Percentiles rank a stretch among this genome's conserved stretches.
Evolutionary conservation across 1,284 basidiomycete species (phyloP).

Genomic region (Neonothopanus nambi): DNA sequence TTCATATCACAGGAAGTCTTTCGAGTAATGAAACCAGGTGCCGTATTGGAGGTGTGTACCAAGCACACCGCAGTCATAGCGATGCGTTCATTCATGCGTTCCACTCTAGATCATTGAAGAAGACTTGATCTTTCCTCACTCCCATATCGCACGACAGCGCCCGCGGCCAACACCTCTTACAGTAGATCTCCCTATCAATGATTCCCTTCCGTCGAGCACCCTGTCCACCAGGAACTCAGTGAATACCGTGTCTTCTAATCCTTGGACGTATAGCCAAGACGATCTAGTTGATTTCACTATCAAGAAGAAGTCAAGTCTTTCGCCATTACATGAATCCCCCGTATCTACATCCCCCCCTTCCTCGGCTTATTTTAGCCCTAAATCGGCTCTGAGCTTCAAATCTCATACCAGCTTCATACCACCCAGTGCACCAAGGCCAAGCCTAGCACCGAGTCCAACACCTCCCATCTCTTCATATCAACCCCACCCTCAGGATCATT

Average conservation of each 20-base stretch:
- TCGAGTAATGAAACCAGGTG: constrained; percentile 61
- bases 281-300: constrained; percentile 7
- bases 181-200: constrained; percentile 22
- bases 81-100: constrained; percentile 10
- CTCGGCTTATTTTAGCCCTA: constrained; percentile 16
- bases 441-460: not conserved
- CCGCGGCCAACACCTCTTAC: constrained; percentile 18
- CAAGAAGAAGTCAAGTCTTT: constrained; percentile 23
- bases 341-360: constrained; percentile 16
- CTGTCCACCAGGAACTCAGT: constrained; percentile 10
- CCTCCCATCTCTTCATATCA: constrained; percentile 4
- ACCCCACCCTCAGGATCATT: constrained; percentile 60
- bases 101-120: constrained; percentile 63
- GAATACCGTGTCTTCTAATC: constrained; percentile 10
- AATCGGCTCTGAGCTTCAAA: constrained; percentile 17
- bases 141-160: constrained; percentile 30
- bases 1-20: constrained; percentile 51
- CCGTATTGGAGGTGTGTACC: constrained; percentile 57
- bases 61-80: constrained; percentile 6
- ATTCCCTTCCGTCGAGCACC: constrained; percentile 17
- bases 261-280: constrained; percentile 12
- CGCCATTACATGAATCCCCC: constrained; percentile 27
- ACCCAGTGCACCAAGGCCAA: constrained; percentile 15
- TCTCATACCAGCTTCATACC: constrained; percentile 16
- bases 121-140: constrained; percentile 68